A percentile compares a stretch with the other conserved stretches of the same genome.
Evolutionary conservation across 805 yeast genomes (phyloP).

Genomic region (Candida jianshihensis): DNA sequence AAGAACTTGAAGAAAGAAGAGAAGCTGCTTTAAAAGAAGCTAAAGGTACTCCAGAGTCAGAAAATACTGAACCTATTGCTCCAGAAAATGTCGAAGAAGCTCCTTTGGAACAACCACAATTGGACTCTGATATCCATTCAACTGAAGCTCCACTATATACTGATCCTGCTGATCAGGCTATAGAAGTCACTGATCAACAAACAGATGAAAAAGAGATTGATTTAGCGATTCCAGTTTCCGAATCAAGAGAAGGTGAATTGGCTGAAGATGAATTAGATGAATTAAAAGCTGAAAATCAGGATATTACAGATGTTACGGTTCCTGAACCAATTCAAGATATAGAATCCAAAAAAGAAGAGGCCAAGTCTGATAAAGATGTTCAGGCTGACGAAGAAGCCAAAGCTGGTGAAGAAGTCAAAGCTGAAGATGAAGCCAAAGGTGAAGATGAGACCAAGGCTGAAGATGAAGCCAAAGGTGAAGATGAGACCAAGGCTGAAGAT

Average conservation of each 20-base stretch:
- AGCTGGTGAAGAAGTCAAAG: constrained; percentile 3
- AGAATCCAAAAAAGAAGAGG: too few relatives aligned
- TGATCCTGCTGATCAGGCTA: neutral
- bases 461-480: neutral
- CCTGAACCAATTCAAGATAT: neutral
- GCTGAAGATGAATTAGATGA: constrained; percentile 2
- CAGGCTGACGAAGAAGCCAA: too few relatives aligned
- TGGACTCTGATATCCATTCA: neutral
- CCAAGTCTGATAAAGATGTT: too few relatives aligned
- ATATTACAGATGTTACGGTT: neutral
- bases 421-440: constrained; percentile 1
- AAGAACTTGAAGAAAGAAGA: constrained; percentile 7
- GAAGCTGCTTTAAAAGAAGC: constrained; percentile 6
- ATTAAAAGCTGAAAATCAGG: neutral
- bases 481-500: constrained; percentile 4
- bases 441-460: neutral
- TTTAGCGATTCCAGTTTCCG: neutral
- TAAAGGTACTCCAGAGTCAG: constrained; percentile 3
- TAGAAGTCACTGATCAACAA: neutral
- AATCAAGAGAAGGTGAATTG: constrained; percentile 1
- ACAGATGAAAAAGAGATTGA: neutral
- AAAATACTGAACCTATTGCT: constrained; percentile 1
- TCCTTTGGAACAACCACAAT: neutral
- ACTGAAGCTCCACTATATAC: neutral
- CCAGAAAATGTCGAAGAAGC: neutral